These are phyloP conservation scores for Ogataea glucozyma DNA, from an alignment of 805 yeast species.

Conservation along the genomic window DNA sequence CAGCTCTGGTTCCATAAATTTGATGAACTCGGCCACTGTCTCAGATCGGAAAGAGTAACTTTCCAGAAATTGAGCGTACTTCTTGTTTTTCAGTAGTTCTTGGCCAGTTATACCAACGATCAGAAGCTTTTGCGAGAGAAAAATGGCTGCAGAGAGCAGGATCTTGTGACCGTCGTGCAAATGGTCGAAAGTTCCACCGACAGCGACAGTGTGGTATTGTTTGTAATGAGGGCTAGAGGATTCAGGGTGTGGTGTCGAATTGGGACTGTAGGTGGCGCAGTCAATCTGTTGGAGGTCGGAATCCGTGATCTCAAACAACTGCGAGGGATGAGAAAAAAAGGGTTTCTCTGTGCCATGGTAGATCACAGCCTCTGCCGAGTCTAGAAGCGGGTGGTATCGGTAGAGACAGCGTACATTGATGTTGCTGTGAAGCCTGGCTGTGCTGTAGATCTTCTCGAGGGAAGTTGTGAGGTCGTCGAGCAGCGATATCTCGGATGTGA, in stretches of 20 bases:
- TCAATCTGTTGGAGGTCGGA: neutral
- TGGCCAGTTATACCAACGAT: conserved; percentile 86
- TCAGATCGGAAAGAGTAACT: conserved; percentile 51
- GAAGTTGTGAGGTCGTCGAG: conserved; percentile 8
- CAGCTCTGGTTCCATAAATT: conserved; percentile 46
- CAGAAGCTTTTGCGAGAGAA: conserved; percentile 52
- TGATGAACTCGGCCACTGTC: conserved; percentile 51
- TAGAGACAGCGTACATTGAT: conserved; percentile 12
- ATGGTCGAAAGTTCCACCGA: conserved; percentile 98
- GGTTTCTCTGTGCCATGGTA: too few species aligned
- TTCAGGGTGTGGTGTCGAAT: neutral
- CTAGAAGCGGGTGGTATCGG: neutral
- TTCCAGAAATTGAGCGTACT: conserved; percentile 66
- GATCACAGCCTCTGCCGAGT: too few species aligned
- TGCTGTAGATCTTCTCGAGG: conserved; percentile 19
- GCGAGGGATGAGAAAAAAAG: neutral
- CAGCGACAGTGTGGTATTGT: conserved; percentile 44
- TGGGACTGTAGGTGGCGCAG: neutral
- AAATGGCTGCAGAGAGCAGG: conserved; percentile 70
- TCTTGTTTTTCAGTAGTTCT: conserved; percentile 70
- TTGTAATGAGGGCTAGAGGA: neutral
- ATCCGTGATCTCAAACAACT: neutral
- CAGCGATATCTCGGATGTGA: conserved; percentile 22
- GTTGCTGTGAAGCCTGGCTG: conserved; percentile 17
- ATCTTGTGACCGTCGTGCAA: conserved; percentile 94